These are phyloP conservation scores for Mycena vitilis DNA, from an alignment of 768 basidiomycete species.

Conservation along the genomic window DNA sequence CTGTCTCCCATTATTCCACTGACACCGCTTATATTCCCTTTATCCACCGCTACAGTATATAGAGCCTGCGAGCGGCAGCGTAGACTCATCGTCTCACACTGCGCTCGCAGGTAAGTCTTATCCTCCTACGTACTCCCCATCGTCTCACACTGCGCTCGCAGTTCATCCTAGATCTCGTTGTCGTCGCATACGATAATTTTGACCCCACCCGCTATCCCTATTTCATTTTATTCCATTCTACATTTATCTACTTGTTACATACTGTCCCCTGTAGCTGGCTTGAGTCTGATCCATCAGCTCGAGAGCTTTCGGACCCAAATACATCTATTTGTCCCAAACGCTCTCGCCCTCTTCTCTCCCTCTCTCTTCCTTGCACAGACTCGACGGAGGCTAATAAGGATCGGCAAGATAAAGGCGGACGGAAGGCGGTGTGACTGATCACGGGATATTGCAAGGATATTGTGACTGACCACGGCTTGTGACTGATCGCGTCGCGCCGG, in stretches of 20 bases:
- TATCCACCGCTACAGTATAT: background rate
- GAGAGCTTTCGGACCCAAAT: background rate
- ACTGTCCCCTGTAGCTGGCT: background rate
- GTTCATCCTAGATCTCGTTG: background rate
- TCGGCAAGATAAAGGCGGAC: background rate
- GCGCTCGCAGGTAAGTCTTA: background rate
- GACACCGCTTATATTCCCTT: too few species aligned
- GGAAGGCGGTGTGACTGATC: background rate
- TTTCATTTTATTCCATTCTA: conserved; percentile 3
- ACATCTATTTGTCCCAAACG: too few species aligned
- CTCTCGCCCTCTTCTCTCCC: too few species aligned
- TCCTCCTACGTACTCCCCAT: background rate
- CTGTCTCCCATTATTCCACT: too few species aligned
- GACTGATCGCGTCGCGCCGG: conserved; percentile 14
- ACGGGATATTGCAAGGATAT: too few species aligned
- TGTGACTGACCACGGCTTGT: conserved; percentile 15
- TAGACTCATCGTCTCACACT: too few species aligned
- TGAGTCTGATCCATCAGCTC: conserved; percentile 1
- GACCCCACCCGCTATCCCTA: background rate
- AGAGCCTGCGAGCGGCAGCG: too few species aligned
- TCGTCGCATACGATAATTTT: background rate
- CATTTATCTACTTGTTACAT: background rate
- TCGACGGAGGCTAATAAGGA: too few species aligned
- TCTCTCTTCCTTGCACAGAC: too few species aligned
- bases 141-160: conserved; percentile 1